A percentile compares a stretch with the other conserved stretches of the same genome.
phyloP scores from a whole-genome alignment of 2,329 filamentous ascomycete species.

The Allantophomopsis cytisporea region DNA sequence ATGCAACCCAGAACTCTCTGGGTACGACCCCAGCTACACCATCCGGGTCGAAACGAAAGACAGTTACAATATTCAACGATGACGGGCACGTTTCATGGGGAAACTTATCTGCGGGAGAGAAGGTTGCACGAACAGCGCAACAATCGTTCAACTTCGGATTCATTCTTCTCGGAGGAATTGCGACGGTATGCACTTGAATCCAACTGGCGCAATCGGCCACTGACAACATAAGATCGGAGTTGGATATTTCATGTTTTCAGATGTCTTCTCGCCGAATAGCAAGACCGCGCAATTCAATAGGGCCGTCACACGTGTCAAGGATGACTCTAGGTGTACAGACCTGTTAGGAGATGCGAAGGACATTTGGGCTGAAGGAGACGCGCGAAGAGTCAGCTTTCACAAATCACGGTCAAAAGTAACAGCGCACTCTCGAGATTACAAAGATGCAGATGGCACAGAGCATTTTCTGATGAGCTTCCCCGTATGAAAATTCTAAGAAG shows the following conservation, averaged over 20 bases:
- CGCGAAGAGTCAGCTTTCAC: too few relatives aligned
- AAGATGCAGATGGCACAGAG: slow-evolving; percentile 61
- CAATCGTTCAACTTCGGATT: slow-evolving; percentile 81
- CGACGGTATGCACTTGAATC: slow-evolving; percentile 46
- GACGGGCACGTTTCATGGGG: slow-evolving; percentile 73
- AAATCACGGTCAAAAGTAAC: too few relatives aligned
- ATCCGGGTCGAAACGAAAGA: slow-evolving; percentile 39
- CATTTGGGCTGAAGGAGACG: slow-evolving; percentile 69
- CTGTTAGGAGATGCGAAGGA: slow-evolving; percentile 63
- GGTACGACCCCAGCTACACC: slow-evolving; percentile 15
- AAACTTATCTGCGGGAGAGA: slow-evolving; percentile 62
- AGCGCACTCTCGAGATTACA: slow-evolving; percentile 43
- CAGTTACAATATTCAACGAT: slow-evolving; percentile 76
- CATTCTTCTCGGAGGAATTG: slow-evolving; percentile 57
- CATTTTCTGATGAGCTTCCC: slow-evolving; percentile 81
- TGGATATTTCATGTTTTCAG: slow-evolving; percentile 62
- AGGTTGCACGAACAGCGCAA: slow-evolving; percentile 73
- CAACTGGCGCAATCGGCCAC: slow-evolving; percentile 2
- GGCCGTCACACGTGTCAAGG: slow-evolving; percentile 66
- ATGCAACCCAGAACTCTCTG: slow-evolving; percentile 41
- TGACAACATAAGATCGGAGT: slow-evolving; percentile 49
- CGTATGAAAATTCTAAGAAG: slow-evolving; percentile 24
- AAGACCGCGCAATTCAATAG: slow-evolving; percentile 83
- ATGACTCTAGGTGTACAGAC: slow-evolving; percentile 55
- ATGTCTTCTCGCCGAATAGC: slow-evolving; percentile 75